Evolutionary conservation across 2,329 filamentous ascomycete genomes (phyloP), one percentile per base, ranked within the genome.

Genomic region (Cercospora zeina): DNA sequence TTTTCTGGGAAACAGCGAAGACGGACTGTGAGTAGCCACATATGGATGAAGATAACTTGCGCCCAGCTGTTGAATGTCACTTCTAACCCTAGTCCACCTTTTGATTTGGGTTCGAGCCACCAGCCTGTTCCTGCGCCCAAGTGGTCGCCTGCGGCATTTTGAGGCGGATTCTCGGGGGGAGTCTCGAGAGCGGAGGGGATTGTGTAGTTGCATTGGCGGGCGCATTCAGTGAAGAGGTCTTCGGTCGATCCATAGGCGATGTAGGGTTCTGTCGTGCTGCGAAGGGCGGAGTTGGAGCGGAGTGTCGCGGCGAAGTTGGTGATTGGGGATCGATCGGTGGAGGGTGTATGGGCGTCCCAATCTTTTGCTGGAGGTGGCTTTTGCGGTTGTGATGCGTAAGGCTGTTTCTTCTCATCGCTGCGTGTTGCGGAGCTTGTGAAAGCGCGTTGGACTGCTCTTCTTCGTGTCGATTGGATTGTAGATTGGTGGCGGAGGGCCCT

Each of bases 51-150:
- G 36, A 93, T 95, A 49, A 97, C 88, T 77, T 97, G 93, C 19
- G 92, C 90, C 95, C 95, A 99, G 61, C 90, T 93, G 74, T 88
- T 93, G 77, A 99, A 99, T 0, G 92, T 97, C 0, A 92, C 90
- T 33, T 85, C 82, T 16, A 99, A 85, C 27, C 85, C 85, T 66
- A 96, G 85, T 1, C 71, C 70, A 9, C 66, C 66, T 8, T 63
- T 42, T 4, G 50, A 47, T 45, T 69, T 63, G 77, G 83, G 59
- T 71, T 87, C 81, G 75, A 96, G 91, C 93, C 93, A 97, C 81
- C 87, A 89, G 11, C 88, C 87, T 24, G 82, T 81, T 3, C 88
- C 88, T 24, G 85, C 80, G 14, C 93, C 93, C 54, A 97, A 75
- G 75, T 97, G 91, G 75, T 96, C 90, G 8, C 91, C 93, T 33